A percentile compares a stretch with the other conserved stretches of the same genome.
These are phyloP conservation scores for Acanthamoeba sp. DNA, from an alignment of 208 protist species.

Conservation along the genomic window DNA sequence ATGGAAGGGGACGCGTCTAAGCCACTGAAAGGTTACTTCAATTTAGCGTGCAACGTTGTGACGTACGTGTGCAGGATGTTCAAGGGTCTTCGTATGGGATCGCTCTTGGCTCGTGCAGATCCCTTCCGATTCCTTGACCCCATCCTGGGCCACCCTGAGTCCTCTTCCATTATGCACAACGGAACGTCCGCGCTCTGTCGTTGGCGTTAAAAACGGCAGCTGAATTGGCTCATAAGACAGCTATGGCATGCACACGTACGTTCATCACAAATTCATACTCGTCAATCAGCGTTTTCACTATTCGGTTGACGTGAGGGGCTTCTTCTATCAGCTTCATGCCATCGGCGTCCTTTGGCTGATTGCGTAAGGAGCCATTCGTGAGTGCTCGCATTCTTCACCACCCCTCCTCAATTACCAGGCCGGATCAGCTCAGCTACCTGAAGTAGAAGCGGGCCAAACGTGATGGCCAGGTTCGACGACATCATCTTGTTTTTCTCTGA, in stretches of 20 bases:
- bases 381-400: too few relatives aligned
- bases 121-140: not conserved
- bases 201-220: not conserved
- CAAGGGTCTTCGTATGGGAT: not conserved
- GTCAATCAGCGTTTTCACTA: conserved; percentile 59
- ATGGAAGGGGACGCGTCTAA: not conserved
- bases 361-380: not conserved
- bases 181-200: conserved; percentile 21
- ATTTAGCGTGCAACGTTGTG: not conserved
- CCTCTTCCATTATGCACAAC: conserved; percentile 16
- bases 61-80: not conserved
- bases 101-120: not conserved
- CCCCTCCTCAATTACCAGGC: not conserved
- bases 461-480: conserved; percentile 46
- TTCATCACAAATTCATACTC: conserved; percentile 60
- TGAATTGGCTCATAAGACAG: not conserved
- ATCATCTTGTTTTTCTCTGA: conserved; percentile 70
- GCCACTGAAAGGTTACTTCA: not conserved
- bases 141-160: not conserved
- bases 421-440: not conserved
- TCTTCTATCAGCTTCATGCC: conserved; percentile 35
- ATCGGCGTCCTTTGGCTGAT: conserved; percentile 26
- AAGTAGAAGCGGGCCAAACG: not conserved
- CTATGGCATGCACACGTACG: not conserved
- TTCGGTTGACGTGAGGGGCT: conserved; percentile 31